phyloP scores from a whole-genome alignment of 805 yeast genomes.

The Barnettozyma sp. region DNA sequence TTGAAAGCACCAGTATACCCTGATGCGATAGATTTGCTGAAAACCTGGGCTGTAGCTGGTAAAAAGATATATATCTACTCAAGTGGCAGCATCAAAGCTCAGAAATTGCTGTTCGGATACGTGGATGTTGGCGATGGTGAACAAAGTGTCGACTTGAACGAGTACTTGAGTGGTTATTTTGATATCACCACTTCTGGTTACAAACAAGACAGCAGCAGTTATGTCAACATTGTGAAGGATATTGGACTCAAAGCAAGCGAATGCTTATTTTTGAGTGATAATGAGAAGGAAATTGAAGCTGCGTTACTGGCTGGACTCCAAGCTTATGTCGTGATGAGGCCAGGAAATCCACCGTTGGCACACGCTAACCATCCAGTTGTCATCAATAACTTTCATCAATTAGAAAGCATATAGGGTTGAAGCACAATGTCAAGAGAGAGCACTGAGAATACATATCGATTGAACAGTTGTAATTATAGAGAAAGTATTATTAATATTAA shows the following conservation, averaged over 20 bases:
- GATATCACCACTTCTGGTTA: conserved; percentile 83
- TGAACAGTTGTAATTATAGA: too few species aligned
- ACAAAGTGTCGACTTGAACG: conserved; percentile 43
- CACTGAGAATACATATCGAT: too few species aligned
- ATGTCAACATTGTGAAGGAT: conserved; percentile 42
- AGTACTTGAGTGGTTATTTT: conserved; percentile 56
- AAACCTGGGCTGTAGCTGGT: conserved; percentile 29
- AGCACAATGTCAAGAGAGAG: too few species aligned
- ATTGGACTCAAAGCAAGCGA: conserved; percentile 29
- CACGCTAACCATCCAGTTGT: conserved; percentile 21
- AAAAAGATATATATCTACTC: conserved; percentile 65
- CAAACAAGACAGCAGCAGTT: conserved; percentile 53
- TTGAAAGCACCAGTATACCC: conserved; percentile 68
- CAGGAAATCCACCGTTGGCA: conserved; percentile 59
- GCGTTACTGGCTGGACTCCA: conserved; percentile 60
- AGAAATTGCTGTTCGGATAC: conserved; percentile 64
- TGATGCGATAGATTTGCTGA: conserved; percentile 61
- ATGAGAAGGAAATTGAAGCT: conserved; percentile 68
- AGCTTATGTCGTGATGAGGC: conserved; percentile 55
- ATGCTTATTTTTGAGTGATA: conserved; percentile 73
- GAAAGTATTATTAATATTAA: too few species aligned
- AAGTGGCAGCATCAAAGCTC: conserved; percentile 86
- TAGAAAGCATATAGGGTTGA: conserved; percentile 13
- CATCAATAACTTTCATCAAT: conserved; percentile 27
- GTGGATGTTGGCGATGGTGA: conserved; percentile 39